Evolutionary conservation across 129 eudicot genomes (phyloP), one percentile per base, ranked within the genome.

Genomic region (Ambrosia artemisiifolia): DNA sequence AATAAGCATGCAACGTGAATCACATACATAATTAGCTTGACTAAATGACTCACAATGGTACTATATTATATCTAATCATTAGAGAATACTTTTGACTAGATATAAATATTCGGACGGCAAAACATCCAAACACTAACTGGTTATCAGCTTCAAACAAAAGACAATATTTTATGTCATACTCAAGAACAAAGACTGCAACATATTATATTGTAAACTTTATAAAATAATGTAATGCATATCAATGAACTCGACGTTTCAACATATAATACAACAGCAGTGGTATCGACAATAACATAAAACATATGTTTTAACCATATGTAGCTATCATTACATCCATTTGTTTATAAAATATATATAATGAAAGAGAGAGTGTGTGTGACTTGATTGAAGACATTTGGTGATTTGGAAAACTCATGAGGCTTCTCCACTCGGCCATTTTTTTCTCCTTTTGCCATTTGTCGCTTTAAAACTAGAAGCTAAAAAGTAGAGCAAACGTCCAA

Each of bases 41-140:
- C 71, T 38, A 65, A 49, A 51, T 51, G 70, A 28, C 47, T n/a
- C 44, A 44, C 7, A 55, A 17, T 9, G 24, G 8, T 16, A 54
- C 12, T 9, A 54, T 20, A 65, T 65, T 67, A 18, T 38, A 76
- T 44, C 28, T 53, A 60, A 7, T 48, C 2, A 17, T 49, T 71
- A 42, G 13, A 55, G 36, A 42, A 74, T 63, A 55, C 50, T 51
- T 16, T 55, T 60, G 38, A 65, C 9, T 74, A 66, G 28, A 59
- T 47, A 73, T 30, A 5, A 13, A 44, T 53, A 74, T 80, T 74
- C 80, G 80, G 83, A 68, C 83, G 83, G 83, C 80, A 80, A 42
- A 80, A 38, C 33, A 33, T 63, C 63, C 83, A 80, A 74, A 50
- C 30, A 65, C 83, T 40, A 71, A 74, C 55, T 35, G 54, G 14